Base-by-base conservation (phyloP, 2,329 filamentous ascomycete genomes). In the Ophiocordyceps robertsii region DNA sequence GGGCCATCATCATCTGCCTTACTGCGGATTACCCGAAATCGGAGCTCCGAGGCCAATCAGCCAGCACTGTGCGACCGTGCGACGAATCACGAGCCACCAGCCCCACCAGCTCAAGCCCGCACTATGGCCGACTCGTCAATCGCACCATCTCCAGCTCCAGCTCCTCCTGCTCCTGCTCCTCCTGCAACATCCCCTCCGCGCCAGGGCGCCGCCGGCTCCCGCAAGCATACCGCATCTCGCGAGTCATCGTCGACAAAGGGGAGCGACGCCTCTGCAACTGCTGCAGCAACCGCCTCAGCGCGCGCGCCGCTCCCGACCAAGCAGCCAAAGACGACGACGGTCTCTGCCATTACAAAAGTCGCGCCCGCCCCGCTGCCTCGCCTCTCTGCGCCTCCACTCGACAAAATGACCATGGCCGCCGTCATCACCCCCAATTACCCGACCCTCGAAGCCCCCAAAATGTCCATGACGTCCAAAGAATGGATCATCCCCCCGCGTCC, bases 401-500 rank as follows among this genome's bases (percentile, higher is more conserved):
- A 68, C 51, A 68, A 58, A 49, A 67, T 67, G 59, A 60, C 65
- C 43, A 70, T 72, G 66, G 63, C 69, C 9, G 64, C 68, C 42
- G 62, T 67, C 51, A 60, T 70, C 47, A 63, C 63, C 39, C 65
- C 68, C 32, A 55, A 56, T 27, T 9, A 27, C 41, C 54, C 62
- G 36, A 53, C 55, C 12, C 53, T 59, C 43, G 68, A 68, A 47
- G 52, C 57, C 32, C 67, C 68, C 40, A 72, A 70, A 55, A 60
- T 68, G 41, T 75, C 71, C 41, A 77, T 89, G 59, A 90, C 84
- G 31, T 84, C 76, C 53, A 89, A 81, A 61, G 83, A 90, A 76
- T 92, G 85, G 85, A 73, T 90, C 21, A 80, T 92, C 37, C 85
- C 85, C 21, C 85, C 85, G 27, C 75, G 85, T 46, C 85, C 85